Evolutionary conservation across 2,329 filamentous ascomycete species (phyloP).

Genomic region (Zymoseptoria tritici): DNA sequence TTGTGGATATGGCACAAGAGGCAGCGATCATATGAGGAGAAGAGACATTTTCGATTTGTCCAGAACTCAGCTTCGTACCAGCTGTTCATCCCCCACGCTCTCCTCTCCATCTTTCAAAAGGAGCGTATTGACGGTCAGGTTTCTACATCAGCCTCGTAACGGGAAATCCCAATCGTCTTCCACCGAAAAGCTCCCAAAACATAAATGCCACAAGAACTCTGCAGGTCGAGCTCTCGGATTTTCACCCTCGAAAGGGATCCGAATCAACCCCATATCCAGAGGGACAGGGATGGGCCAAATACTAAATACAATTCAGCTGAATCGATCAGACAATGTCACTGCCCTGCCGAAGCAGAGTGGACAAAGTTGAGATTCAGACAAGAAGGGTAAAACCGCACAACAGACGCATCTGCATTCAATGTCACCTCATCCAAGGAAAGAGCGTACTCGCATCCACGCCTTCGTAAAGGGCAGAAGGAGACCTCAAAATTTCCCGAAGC

Average conservation of each 20-base stretch:
- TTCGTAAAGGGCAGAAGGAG: background rate
- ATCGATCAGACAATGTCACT: background rate
- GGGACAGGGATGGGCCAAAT: conserved; percentile 25
- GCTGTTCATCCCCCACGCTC: background rate
- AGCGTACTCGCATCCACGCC: background rate
- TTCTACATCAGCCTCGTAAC: background rate
- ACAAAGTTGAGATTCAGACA: background rate
- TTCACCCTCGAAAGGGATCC: background rate
- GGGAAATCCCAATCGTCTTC: background rate
- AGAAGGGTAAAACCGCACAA: conserved; percentile 26
- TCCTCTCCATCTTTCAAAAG: background rate
- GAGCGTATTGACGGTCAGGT: background rate
- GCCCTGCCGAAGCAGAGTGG: background rate
- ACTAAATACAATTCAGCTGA: background rate
- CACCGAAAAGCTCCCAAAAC: background rate
- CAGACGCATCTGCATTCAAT: conserved; percentile 3
- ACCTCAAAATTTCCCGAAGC: background rate
- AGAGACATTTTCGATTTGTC: background rate
- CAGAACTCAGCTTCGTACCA: background rate
- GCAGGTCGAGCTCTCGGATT: background rate
- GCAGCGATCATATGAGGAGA: background rate
- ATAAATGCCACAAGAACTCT: background rate
- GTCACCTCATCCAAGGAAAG: background rate
- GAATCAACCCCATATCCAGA: conserved; percentile 29
- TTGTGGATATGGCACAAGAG: background rate